Conservation (phyloP, 108 stramenopile genomes). For the Cyclotella cryptica region DNA sequence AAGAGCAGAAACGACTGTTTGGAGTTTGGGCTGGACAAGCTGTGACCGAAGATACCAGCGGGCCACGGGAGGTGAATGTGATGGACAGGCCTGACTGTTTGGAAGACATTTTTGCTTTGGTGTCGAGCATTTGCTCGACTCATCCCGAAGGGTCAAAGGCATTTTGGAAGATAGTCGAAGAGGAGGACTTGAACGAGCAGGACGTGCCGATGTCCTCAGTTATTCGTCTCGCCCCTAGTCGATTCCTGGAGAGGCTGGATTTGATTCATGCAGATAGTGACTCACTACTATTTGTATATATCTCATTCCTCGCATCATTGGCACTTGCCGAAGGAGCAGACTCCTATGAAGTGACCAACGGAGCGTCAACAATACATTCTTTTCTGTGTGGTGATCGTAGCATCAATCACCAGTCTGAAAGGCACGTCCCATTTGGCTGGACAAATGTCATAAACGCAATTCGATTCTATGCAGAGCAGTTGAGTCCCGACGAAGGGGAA, state of each 20-base stretch:
- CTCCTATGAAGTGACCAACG: conserved; percentile 30
- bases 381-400: conserved; percentile 48
- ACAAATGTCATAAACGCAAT: conserved; percentile 46
- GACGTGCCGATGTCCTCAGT: conserved; percentile 6
- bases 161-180: conserved; percentile 67
- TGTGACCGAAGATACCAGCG: conserved; percentile 35
- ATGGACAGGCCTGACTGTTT: conserved; percentile 83
- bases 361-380: conserved; percentile 61
- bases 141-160: conserved; percentile 59
- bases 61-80: conserved; percentile 72
- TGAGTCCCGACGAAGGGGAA: conserved; percentile 52
- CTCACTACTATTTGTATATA: conserved; percentile 60
- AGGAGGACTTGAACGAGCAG: conserved; percentile 18
- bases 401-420: conserved; percentile 45
- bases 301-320: conserved; percentile 77
- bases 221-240: conserved; percentile 55
- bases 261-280: conserved; percentile 56
- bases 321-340: conserved; percentile 51
- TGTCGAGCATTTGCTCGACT: conserved; percentile 61
- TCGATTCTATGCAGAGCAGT: conserved; percentile 73
- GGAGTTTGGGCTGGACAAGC: conserved; percentile 58
- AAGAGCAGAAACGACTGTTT: conserved; percentile 67
- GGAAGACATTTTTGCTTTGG: conserved; percentile 85
- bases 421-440: conserved; percentile 54
- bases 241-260: conserved; percentile 60